Conservation (phyloP, 179 eudicot genomes). For the Corrigiola litoralis region DNA sequence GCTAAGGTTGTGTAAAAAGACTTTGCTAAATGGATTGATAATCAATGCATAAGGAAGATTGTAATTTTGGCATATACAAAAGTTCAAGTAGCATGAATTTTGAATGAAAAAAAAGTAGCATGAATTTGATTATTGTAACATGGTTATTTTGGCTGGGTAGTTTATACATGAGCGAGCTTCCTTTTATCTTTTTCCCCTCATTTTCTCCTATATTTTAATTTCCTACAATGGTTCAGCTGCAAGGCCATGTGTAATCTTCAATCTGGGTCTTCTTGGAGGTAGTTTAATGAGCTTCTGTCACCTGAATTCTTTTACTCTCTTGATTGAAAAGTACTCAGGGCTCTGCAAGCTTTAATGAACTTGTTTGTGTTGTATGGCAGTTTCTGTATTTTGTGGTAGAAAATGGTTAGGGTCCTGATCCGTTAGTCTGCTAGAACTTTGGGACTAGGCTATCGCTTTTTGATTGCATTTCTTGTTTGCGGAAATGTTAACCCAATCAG, state of each 20-base stretch:
- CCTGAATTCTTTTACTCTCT: constrained; percentile 13
- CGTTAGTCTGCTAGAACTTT: background rate
- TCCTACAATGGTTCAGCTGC: background rate
- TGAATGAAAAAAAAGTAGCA: too few species aligned
- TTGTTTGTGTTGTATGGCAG: constrained; percentile 10
- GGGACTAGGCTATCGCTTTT: constrained; percentile 6
- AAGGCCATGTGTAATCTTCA: background rate
- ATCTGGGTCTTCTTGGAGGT: background rate
- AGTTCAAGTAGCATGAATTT: too few species aligned
- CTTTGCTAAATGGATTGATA: too few species aligned
- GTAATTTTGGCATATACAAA: too few species aligned
- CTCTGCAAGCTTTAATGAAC: constrained; percentile 14
- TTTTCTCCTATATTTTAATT: background rate
- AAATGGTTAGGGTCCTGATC: constrained; percentile 2
- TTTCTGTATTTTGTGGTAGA: constrained; percentile 19
- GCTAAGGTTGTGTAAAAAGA: too few species aligned
- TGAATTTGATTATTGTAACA: too few species aligned
- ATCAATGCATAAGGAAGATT: too few species aligned
- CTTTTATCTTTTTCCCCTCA: background rate
- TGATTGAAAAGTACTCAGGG: constrained; percentile 15
- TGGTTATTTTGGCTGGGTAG: too few species aligned
- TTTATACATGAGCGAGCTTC: too few species aligned
- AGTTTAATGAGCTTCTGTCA: constrained; percentile 7
- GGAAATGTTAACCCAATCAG: background rate
- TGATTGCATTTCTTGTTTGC: constrained; percentile 2